These are phyloP conservation scores for Eutrema japonicum DNA, from an alignment of 345 rosid genomes.

Conservation along the genomic window DNA sequence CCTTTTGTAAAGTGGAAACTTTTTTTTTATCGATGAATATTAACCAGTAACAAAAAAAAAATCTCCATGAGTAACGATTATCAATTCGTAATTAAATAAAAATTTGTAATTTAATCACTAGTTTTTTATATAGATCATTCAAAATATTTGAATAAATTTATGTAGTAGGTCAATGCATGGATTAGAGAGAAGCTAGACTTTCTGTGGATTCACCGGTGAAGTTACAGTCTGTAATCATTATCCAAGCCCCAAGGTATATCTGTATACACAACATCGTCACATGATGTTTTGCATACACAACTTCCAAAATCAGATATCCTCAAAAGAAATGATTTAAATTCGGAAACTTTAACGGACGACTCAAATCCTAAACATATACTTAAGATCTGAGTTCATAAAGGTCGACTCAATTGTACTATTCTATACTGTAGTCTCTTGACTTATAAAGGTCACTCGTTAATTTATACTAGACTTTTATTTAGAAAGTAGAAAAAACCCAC, in stretches of 20 bases:
- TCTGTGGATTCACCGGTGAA: not conserved
- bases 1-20: too few relatives aligned
- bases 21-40: too few relatives aligned
- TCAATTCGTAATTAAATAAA: not conserved
- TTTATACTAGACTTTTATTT: too few relatives aligned
- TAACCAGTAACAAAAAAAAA: too few relatives aligned
- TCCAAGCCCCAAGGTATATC: not conserved
- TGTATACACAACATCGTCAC: not conserved
- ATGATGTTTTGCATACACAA: not conserved
- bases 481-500: too few relatives aligned
- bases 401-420: not conserved
- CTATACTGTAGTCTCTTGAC: not conserved
- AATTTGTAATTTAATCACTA: not conserved
- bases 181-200: not conserved
- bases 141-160: not conserved
- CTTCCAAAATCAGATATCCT: not conserved
- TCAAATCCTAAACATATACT: not conserved
- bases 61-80: slow-evolving; percentile 5
- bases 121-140: not conserved
- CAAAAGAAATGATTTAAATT: not conserved
- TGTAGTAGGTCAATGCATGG: slow-evolving; percentile 15
- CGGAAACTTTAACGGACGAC: not conserved
- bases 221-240: slow-evolving; percentile 6
- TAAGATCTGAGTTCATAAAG: not conserved
- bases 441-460: too few relatives aligned